Evolutionary conservation across 2,329 filamentous ascomycete genomes (phyloP), one percentile per base, ranked within the genome.

Genomic region (Dactylonectria estremocensis): DNA sequence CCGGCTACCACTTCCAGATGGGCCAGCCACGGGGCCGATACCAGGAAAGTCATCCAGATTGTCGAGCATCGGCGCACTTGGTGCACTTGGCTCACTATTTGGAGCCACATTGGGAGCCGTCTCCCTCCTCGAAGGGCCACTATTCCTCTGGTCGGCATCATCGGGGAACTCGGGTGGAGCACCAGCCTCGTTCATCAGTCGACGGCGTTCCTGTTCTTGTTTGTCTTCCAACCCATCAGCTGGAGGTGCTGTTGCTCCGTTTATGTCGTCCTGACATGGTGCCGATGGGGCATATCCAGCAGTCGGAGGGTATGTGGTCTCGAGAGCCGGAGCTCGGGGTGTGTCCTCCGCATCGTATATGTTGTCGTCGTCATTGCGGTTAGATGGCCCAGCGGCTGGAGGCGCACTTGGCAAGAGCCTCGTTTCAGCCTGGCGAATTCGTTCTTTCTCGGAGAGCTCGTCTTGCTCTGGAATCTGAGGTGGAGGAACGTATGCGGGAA

Each of bases 361-460:
- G 68, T 74, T 69, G 43, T 87, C 76, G 18, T 90, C 87, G 45
- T 87, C 84, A 18, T 70, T 64, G n/a, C 60, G 61, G 16, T 56
- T 61, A 14, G 80, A 80, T 7, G 76, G 70, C 1, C 74, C 71
- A 6, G 81, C 74, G 9, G 68, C 72, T 1, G 76, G 84, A 13
- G 92, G 95, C 74, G 91, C 91, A 76, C 95, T 97, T 2, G 95
- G 95, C 22, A 98, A 81, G 5, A 98, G 83, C 53, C 91, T 88
- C 72, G 92, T 88, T 81, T 98, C 95, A 46, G 94, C 94, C 66
- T 89, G 89, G 53, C 91, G 89, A 66, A 96, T 82, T 55, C 91
- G 90, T 67, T 97, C 92, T 80, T 98, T 98, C 70, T 98, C 96
- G 13, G 92, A 90, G 35, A 95, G 82, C 5, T 83, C 86, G 67